Evolutionary conservation across 768 basidiomycete species (phyloP), one percentile per base, ranked within the genome.

Genomic region (Lentinula aciculospora): DNA sequence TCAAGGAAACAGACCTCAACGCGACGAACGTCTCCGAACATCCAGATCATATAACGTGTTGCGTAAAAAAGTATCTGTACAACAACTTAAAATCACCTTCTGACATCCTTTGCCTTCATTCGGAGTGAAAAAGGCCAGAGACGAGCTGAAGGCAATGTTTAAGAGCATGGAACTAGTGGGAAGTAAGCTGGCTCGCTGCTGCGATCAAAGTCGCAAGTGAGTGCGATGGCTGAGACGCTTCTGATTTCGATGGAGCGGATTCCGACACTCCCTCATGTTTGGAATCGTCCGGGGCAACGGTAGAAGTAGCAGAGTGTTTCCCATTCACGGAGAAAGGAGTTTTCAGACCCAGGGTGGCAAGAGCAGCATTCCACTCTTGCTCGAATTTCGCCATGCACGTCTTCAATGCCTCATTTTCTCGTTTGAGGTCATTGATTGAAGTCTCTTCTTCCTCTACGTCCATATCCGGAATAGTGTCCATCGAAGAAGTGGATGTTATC

Each of bases 171-270:
- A 12, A 34, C 10, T 37, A 40, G 5, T 44, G 40, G 10, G 54
- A 28, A 10, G 53, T 39, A 21, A 56, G 54, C 13, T 56, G 54
- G n/a, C 39, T 56, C n/a, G 54, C 54, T 19, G 54, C 54, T 23
- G 54, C 54, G 7, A 56, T 42, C 6, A 56, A 36, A 36, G 54
- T 56, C n/a, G 54, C 54, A 31, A 56, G 44, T 3, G 54, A 56
- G 10, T 44, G 44, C 1, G 17, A 15, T 28, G 54, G 54, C 23
- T 42, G 54, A 31, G 54, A 42, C 6, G 54, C 19, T 27, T 29
- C 28, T 13, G 47, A 17, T 4, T 29, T 21, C 17, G 47, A 13
- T 17, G 47, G 17, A 29, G 47, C 17, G 19, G 23, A 3, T 12
- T 42, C 40, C 36, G 54, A 19, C 6, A 17, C 15, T 28, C 28